phyloP scores from a whole-genome alignment of 108 stramenopile species.

The Nitzschia palea region DNA sequence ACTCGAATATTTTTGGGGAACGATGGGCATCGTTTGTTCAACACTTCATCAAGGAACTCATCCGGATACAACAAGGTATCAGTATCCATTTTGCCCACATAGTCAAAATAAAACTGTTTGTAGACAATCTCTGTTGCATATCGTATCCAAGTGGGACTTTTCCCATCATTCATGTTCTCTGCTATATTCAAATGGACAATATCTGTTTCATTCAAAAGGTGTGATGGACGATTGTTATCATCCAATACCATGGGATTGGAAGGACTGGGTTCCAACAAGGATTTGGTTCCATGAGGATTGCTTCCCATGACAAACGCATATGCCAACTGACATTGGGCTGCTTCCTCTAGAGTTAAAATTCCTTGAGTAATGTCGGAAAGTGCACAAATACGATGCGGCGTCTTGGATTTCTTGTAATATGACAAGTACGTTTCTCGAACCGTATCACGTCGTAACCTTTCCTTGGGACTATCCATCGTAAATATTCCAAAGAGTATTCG shows the following conservation, averaged over 20 bases:
- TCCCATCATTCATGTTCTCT: conserved; percentile 25
- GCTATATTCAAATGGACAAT: conserved; percentile 11
- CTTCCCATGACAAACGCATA: too few species aligned
- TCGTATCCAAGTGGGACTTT: conserved; percentile 29
- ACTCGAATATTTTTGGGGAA: conserved; percentile 24
- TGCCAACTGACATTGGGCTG: too few species aligned
- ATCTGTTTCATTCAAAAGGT: too few species aligned
- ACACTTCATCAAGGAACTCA: conserved; percentile 10
- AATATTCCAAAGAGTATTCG: conserved; percentile 8
- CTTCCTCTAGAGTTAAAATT: too few species aligned
- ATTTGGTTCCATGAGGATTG: too few species aligned
- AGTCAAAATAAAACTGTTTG: conserved; percentile 20
- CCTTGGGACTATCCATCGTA: conserved; percentile 9
- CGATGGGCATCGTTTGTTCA: background rate
- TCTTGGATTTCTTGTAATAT: background rate
- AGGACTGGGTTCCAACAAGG: conserved; percentile 7
- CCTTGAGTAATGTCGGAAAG: too few species aligned
- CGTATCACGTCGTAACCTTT: background rate
- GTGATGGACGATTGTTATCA: too few species aligned
- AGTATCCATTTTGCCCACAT: conserved; percentile 22
- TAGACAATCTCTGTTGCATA: conserved; percentile 17
- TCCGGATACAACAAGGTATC: conserved; percentile 14
- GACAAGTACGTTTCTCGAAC: background rate
- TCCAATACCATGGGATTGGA: background rate
- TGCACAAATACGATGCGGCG: conserved; percentile 13